These are phyloP conservation scores for Saccharomycopsis javanensis DNA, from an alignment of 805 yeast genomes.

Conservation along the genomic window DNA sequence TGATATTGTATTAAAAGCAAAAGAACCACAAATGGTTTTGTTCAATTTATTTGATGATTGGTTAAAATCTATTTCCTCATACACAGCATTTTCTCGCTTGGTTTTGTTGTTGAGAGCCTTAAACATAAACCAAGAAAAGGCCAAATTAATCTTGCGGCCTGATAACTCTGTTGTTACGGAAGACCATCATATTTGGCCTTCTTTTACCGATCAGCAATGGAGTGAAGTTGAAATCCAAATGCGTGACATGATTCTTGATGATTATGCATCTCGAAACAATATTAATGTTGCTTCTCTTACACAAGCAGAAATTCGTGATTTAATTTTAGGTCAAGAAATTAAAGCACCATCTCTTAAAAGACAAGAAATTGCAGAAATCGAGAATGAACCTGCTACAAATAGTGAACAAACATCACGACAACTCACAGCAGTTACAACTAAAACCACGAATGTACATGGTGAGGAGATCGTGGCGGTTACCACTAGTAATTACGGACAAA, in stretches of 20 bases:
- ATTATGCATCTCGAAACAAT: constrained; percentile 76
- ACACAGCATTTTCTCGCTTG: constrained; percentile 88
- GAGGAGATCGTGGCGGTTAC: constrained; percentile 94
- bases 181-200: constrained; percentile 89
- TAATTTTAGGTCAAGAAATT: constrained; percentile 89
- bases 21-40: constrained; percentile 86
- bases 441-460: constrained; percentile 86
- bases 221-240: constrained; percentile 75
- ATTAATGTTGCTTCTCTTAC: constrained; percentile 83
- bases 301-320: constrained; percentile 86
- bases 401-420: constrained; percentile 37
- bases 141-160: constrained; percentile 67
- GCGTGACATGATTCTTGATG: constrained; percentile 77
- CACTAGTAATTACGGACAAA: constrained; percentile 80
- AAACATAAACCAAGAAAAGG: constrained; percentile 64
- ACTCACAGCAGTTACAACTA: constrained; percentile 68
- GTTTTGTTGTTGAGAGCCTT: constrained; percentile 75
- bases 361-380: constrained; percentile 62
- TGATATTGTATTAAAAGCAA: constrained; percentile 73
- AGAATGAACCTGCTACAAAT: constrained; percentile 32
- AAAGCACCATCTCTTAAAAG: constrained; percentile 81
- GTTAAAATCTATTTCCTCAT: constrained; percentile 72
- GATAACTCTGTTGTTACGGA: constrained; percentile 60
- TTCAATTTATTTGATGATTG: constrained; percentile 93
- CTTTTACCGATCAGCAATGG: constrained; percentile 86